These are phyloP conservation scores for Immersiporthe knoxdaviesiana DNA, from an alignment of 2,329 filamentous ascomycete genomes.

Conservation along the genomic window DNA sequence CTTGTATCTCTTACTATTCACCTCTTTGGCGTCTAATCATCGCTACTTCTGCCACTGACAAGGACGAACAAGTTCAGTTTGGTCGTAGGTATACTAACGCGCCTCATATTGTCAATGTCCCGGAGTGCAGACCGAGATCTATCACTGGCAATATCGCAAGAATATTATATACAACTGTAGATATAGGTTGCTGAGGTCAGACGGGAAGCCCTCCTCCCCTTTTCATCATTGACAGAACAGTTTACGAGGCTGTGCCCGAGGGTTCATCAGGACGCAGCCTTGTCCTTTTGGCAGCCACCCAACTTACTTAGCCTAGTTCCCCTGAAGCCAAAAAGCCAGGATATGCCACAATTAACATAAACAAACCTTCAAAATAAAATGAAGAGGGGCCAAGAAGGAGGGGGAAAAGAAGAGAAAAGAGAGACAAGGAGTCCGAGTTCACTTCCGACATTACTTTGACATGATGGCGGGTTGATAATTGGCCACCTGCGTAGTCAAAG, in stretches of 20 bases:
- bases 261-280: neutral
- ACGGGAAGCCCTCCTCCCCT: neutral
- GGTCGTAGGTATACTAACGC: neutral
- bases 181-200: neutral
- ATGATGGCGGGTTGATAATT: neutral
- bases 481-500: too few relatives aligned
- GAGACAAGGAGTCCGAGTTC: neutral
- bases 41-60: neutral
- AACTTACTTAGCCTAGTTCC: neutral
- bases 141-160: neutral
- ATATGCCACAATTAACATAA: neutral
- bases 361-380: neutral
- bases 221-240: neutral
- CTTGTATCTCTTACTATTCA: neutral
- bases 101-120: neutral
- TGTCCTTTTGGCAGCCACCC: neutral
- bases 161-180: neutral
- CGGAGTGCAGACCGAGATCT: neutral
- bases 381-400: too few relatives aligned
- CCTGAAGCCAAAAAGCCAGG: neutral
- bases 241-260: neutral
- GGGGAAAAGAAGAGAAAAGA: too few relatives aligned
- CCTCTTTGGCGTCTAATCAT: neutral
- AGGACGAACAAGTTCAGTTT: neutral
- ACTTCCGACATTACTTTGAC: neutral